Evolutionary conservation across 2,329 filamentous ascomycete species (phyloP).

Genomic region (Chlorencoelia australis): DNA sequence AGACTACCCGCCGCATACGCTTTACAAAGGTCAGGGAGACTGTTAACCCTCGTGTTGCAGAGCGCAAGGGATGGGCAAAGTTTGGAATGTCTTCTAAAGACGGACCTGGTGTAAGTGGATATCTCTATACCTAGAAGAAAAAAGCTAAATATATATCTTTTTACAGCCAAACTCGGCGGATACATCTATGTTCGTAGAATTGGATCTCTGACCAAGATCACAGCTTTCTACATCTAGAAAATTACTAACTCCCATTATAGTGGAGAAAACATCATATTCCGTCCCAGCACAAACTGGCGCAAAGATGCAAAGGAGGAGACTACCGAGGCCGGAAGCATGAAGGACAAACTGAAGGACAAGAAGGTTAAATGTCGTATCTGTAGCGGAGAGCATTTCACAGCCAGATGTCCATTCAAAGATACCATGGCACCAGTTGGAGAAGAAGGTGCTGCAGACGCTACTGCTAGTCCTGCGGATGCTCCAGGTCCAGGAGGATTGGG

Average conservation of each 20-base stretch:
- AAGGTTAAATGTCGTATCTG: conserved; percentile 99
- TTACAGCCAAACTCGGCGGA: conserved; percentile 8
- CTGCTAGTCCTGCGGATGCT: conserved; percentile 37
- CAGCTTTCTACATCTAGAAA: too few species aligned
- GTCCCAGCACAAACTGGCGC: conserved; percentile 89
- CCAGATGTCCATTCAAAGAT: conserved; percentile 98
- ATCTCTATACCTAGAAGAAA: background rate
- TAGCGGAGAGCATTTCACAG: conserved; percentile 97
- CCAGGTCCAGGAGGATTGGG: conserved; percentile 46
- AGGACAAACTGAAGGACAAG: conserved; percentile 90
- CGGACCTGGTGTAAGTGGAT: conserved; percentile 45
- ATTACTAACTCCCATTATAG: too few species aligned
- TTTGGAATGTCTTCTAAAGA: conserved; percentile 88
- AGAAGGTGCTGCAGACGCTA: conserved; percentile 42
- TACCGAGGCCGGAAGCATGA: conserved; percentile 64
- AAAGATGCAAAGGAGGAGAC: conserved; percentile 75
- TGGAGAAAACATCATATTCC: conserved; percentile 98
- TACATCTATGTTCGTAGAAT: too few species aligned
- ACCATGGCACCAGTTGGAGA: conserved; percentile 87
- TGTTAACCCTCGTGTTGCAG: conserved; percentile 93
- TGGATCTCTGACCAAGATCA: too few species aligned
- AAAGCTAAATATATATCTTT: conserved; percentile 2
- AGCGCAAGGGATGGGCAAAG: conserved; percentile 87
- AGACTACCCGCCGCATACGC: conserved; percentile 92
- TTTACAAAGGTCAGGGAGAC: conserved; percentile 84